Evolutionary conservation across 2,329 filamentous ascomycete species (phyloP), one percentile per base, ranked within the genome.

Genomic region (Colletotrichum scovillei): DNA sequence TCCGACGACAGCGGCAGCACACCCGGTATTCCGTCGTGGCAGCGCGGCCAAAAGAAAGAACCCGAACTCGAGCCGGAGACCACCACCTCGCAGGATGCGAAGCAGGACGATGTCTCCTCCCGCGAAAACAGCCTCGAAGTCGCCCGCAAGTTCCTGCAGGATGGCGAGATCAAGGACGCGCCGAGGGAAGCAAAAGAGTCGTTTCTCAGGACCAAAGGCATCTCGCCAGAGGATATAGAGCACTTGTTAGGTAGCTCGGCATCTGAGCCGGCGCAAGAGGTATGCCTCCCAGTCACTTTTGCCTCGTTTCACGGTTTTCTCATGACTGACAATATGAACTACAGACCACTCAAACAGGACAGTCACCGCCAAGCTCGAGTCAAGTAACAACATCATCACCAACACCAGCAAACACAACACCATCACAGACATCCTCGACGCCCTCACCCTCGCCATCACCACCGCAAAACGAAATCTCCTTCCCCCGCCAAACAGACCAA

Each of bases 201-300:
- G 8, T 98, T 98, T 77, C 84, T 98, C 1, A 88, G 92, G 78
- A 90, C 90, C 63, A 98, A 98, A 81, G 94, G 94, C 4, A 84
- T 98, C 8, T 84, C 84, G 4, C 84, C 88, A 5, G 86, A 88
- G 38, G 91, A 96, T 74, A 94, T 97, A 74, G 85, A 94, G 76
- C 84, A 86, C 63, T 85, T 97, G 8, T 83, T 98, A 19, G 79
- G 75, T 57, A 62, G 49, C 32, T 64, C 66, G 30, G 78, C 79
- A 19, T 56, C 57, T 62, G 16, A 69, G n/a, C 24, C 70, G 22
- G 35, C 57, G 30, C 57, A 62, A 72, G 28, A 57, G 63, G 32
- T 53, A 35, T n/a, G 68, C 35, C 16, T 53, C 22, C 22, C 16
- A 4, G 42, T 22, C 19, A 0, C 19, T 49, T 68, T 30, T 14